Evolutionary conservation across 257 asterid genomes (phyloP), one percentile per base, ranked within the genome.

Genomic region (Penstemon davidsonii): DNA sequence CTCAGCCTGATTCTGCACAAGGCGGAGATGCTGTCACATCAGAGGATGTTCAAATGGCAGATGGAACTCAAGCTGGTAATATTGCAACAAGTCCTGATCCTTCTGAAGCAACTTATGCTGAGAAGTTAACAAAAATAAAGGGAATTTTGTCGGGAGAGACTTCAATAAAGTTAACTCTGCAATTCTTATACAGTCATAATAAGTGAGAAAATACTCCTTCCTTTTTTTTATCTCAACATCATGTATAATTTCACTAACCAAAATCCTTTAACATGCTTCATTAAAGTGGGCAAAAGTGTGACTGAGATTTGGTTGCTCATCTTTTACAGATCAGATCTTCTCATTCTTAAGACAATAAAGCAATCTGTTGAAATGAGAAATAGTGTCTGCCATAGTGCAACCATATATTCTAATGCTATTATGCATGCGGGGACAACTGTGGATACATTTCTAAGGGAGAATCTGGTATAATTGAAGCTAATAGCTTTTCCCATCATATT

Each of bases 341-440:
- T 91, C 73, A 91, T 89, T 71, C 95, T 91, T 3, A 94, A 91
- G 89, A 91, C 96, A 52, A 94, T 91, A 76, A 91, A 94, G 83
- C 99, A 94, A 72, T 91, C 98, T 51, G 93, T 94, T 68, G 99
- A 94, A 85, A 86, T 87, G 95, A 87, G 96, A 82, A 91, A 87
- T 60, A 89, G 95, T 70, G 96, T 87, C 46, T 91, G 96, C 77
- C 99, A 89, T 66, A 94, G 99, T 81, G 99, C 99, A 68, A 91
- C 98, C 25, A 89, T 94, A 71, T 91, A 86, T 74, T 86, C 98
- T 1, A 94, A 94, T 82, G 99, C 99, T 49, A 86, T 94, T 75
- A 94, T 94, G 98, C 99, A 94, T 76, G 98, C 99, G 55, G 99
- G 99, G 71, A 94, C 99, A 42, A 94, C 99, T 8, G 98, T 88